Percentiles rank a stretch among this genome's conserved stretches.
These are phyloP conservation scores for Xylaria cubensis DNA, from an alignment of 495 filamentous ascomycete genomes.

Conservation along the genomic window DNA sequence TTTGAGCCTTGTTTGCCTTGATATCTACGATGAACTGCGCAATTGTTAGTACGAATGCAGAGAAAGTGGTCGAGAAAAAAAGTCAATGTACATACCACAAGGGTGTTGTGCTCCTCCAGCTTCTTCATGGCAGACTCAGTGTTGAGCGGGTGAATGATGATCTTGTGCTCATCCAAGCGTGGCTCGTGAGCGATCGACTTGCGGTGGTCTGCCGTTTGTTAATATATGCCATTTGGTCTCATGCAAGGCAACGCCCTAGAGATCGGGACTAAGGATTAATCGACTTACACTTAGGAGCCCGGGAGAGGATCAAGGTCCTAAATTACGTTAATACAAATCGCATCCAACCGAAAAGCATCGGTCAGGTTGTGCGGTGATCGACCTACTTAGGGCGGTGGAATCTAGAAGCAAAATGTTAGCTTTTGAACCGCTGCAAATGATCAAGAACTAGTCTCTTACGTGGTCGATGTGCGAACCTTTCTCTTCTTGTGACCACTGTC, in stretches of 20 bases:
- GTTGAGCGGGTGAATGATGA: constrained; percentile 86
- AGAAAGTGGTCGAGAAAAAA: not conserved
- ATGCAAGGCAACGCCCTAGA: not conserved
- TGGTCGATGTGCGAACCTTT: constrained; percentile 91
- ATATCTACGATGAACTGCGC: constrained; percentile 88
- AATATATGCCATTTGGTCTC: not conserved
- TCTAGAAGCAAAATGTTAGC: constrained; percentile 24
- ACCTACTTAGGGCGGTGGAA: constrained; percentile 75
- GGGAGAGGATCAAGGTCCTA: constrained; percentile 62
- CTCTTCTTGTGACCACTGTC: constrained; percentile 80
- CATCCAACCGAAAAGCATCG: not conserved
- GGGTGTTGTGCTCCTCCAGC: constrained; percentile 99
- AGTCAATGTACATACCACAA: constrained; percentile 58
- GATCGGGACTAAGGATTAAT: not conserved
- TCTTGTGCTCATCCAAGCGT: constrained; percentile 90
- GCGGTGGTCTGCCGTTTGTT: constrained; percentile 61
- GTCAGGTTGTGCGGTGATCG: constrained; percentile 74
- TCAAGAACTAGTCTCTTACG: constrained; percentile 35
- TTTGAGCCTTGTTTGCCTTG: constrained; percentile 99
- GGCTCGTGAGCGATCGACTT: constrained; percentile 89
- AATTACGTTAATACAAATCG: constrained; percentile 2
- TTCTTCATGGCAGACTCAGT: constrained; percentile 98
- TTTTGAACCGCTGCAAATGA: not conserved
- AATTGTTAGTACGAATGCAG: constrained; percentile 2
- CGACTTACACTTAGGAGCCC: constrained; percentile 75